Evolutionary conservation across 352 stramenopile species (phyloP), one percentile per base, ranked within the genome.

Genomic region (Pythium folliculosum): DNA sequence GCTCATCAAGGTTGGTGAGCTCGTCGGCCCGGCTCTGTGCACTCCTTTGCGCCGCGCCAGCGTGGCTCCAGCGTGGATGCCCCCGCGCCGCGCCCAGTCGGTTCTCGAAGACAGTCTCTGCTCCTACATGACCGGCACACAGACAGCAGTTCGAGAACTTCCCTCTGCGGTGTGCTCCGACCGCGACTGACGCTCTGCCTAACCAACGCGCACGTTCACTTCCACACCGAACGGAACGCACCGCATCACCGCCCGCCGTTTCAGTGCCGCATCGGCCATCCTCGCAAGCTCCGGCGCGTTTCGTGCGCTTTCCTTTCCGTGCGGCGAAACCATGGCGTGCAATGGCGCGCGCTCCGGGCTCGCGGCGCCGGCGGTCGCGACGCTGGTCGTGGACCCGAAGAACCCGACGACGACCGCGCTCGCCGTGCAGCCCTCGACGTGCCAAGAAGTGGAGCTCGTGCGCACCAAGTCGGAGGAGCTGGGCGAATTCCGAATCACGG

Each of bases 261-360:
- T 32, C 27, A 6, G 27, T 6, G 27, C 27, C 27, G 27, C 27
- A 32, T 32, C 37, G 37, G 37, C 37, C 37, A 43, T 43, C 37
- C 5, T 32, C 27, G 27, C 27, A 6, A 32, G 27, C 27, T 5
- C 44, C 44, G 12, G 44, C 44, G 17, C 48, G n/a, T 30, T 21
- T 21, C 27, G n/a, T 38, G n/a, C n/a, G n/a, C n/a, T 1, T 55
- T 49, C 14, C 22, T 21, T 21, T 30, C n/a, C 16, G 44, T 5
- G 44, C 44, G 19, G 44, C 37, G 37, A 43, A 43, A 43, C n/a
- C 59, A 65, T 65, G 59, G 47, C 44, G 35, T 71, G 64, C 40
- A 19, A 19, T 5, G 57, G 44, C 25, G n/a, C 14, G 17, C 59
- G 58, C 27, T 71, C 64, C 5, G 64, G 64, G 16, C 40, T 71